Evolutionary conservation across 139 green algal species (phyloP).

Genomic region (Coelastrella sp.): DNA sequence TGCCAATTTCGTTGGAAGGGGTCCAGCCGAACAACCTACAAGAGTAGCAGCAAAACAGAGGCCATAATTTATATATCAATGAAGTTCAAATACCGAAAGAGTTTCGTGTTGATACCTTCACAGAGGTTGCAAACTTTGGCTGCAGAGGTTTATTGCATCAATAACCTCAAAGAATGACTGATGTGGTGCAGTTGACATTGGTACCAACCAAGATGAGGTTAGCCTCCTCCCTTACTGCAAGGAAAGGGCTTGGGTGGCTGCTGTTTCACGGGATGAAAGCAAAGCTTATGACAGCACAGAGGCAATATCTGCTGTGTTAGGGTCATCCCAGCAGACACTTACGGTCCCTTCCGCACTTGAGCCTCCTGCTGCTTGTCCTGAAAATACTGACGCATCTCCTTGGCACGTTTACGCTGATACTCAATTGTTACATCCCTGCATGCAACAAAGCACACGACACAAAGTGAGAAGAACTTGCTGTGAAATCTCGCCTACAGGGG

Average conservation of each 20-base stretch:
- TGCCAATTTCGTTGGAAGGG: conserved; percentile 91
- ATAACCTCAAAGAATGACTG: too few species aligned
- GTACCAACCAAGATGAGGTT: too few species aligned
- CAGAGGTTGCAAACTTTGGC: neutral
- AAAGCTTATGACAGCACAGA: neutral
- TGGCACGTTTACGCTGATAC: conserved; percentile 91
- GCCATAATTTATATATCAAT: too few species aligned
- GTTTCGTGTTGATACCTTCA: too few species aligned
- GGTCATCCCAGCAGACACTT: conserved; percentile 22
- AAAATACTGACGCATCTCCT: conserved; percentile 94
- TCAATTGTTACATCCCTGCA: conserved; percentile 80
- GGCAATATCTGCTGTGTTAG: neutral
- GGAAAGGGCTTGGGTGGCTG: neutral
- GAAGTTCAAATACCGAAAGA: too few species aligned
- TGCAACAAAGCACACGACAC: neutral
- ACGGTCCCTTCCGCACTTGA: conserved; percentile 59
- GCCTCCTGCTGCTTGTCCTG: conserved; percentile 55
- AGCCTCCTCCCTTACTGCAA: too few species aligned
- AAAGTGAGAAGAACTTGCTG: too few species aligned
- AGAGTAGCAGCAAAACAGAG: neutral
- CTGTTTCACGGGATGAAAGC: neutral
- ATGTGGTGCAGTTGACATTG: too few species aligned
- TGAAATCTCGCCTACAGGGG: too few species aligned
- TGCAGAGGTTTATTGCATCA: too few species aligned
- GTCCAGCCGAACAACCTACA: conserved; percentile 93